These are phyloP conservation scores for Actinomucor elegans DNA, from an alignment of 371 early-diverging fungal species.

Conservation along the genomic window DNA sequence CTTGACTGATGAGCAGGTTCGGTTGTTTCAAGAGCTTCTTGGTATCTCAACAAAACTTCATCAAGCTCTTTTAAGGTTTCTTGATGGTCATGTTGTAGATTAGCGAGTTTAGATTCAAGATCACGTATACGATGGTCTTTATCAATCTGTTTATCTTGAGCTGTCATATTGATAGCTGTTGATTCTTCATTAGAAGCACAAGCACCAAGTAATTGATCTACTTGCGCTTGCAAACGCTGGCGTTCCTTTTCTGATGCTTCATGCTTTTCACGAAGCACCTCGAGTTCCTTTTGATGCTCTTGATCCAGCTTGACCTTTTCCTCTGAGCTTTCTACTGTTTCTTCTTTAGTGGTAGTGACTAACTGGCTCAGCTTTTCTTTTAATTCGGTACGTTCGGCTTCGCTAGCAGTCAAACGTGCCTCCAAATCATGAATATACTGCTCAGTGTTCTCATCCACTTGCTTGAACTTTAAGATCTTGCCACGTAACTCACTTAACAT, in stretches of 20 bases:
- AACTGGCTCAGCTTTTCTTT: conserved; percentile 26
- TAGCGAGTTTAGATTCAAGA: conserved; percentile 20
- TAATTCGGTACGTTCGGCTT: conserved; percentile 28
- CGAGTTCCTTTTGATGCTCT: conserved; percentile 9
- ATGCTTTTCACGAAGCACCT: conserved; percentile 8
- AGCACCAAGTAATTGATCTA: conserved; percentile 7
- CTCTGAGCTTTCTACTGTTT: conserved; percentile 4
- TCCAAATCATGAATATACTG: conserved; percentile 52
- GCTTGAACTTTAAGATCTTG: conserved; percentile 39
- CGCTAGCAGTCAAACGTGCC: conserved; percentile 32
- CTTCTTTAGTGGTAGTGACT: conserved; percentile 11
- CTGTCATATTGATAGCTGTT: not conserved
- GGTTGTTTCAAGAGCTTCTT: conserved; percentile 33
- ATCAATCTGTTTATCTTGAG: conserved; percentile 15
- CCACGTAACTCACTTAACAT: conserved; percentile 36
- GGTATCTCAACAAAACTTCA: conserved; percentile 36
- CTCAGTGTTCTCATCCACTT: conserved; percentile 49
- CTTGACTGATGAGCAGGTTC: conserved; percentile 11
- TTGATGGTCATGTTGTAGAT: conserved; percentile 32
- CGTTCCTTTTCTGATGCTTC: conserved; percentile 12
- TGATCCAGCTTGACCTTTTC: conserved; percentile 6
- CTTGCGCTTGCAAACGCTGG: conserved; percentile 9
- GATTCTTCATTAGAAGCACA: not conserved
- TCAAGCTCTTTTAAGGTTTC: conserved; percentile 39
- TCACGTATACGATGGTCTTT: conserved; percentile 21